Evolutionary conservation across 2,329 filamentous ascomycete species (phyloP).

Genomic region (Fusarium avenaceum): DNA sequence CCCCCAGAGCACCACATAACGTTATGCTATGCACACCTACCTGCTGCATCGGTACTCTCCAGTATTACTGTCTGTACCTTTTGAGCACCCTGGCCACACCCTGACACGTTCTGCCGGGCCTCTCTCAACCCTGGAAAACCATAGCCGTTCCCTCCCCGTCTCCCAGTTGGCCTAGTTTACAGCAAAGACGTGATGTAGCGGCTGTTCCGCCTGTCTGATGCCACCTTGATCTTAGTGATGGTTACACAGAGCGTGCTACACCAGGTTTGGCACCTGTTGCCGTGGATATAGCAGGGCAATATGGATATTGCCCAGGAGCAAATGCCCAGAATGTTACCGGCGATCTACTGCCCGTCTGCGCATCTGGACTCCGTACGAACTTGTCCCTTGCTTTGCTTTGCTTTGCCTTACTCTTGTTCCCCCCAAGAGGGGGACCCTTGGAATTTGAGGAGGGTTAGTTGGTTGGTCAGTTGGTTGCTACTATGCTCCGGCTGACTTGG

Average conservation of each 20-base stretch:
- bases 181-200: slow-evolving; percentile 24
- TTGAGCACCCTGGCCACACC: slow-evolving; percentile 2
- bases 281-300: slow-evolving; percentile 31
- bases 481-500: slow-evolving; percentile 25
- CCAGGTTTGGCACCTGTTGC: slow-evolving; percentile 37
- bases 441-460: neutral
- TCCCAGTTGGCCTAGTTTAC: neutral
- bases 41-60: neutral
- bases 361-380: neutral
- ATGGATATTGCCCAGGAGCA: slow-evolving; percentile 21
- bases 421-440: slow-evolving; percentile 9
- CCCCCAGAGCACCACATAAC: slow-evolving; percentile 17
- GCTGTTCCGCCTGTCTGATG: slow-evolving; percentile 35
- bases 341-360: slow-evolving; percentile 29
- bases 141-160: slow-evolving; percentile 16
- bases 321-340: slow-evolving; percentile 27
- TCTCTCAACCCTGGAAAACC: slow-evolving; percentile 25
- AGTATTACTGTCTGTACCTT: slow-evolving; percentile 9
- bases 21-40: neutral
- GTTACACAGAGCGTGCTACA: slow-evolving; percentile 47
- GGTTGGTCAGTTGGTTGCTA: slow-evolving; percentile 19
- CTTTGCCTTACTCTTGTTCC: neutral
- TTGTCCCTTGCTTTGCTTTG: slow-evolving; percentile 5
- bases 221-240: slow-evolving; percentile 28
- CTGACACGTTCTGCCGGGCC: neutral